These are phyloP conservation scores for Kodamaea derodonti DNA, from an alignment of 1,139 yeast species.

Conservation along the genomic window DNA sequence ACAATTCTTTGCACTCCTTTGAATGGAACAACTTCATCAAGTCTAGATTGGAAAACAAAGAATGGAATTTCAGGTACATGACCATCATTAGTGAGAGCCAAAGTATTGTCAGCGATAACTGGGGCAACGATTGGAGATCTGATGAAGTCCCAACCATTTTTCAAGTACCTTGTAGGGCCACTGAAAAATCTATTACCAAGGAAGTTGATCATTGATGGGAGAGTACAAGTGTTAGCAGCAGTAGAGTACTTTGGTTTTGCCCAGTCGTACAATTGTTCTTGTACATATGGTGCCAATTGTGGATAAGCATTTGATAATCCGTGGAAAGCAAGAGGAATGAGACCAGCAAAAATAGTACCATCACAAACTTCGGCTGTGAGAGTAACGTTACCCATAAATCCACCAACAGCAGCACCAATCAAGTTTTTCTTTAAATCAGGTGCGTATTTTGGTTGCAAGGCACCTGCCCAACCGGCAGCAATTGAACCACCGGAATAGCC, in stretches of 20 bases:
- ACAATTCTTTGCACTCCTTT: constrained; percentile 21
- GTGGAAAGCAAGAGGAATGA: constrained; percentile 22
- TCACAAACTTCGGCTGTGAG: constrained; percentile 24
- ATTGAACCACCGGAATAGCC: constrained; percentile 22
- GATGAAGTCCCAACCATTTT: constrained; percentile 17
- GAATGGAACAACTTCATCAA: constrained; percentile 28
- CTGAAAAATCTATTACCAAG: constrained; percentile 13
- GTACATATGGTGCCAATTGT: constrained; percentile 9
- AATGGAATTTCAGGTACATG: constrained; percentile 28
- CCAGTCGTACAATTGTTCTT: constrained; percentile 3
- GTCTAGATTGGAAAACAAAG: constrained; percentile 29
- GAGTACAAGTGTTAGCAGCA: constrained; percentile 4
- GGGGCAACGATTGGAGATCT: constrained; percentile 9
- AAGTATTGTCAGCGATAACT: constrained; percentile 15
- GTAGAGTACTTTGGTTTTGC: constrained; percentile 1
- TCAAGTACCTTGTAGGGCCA: constrained; percentile 14
- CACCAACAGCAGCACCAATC: constrained; percentile 17
- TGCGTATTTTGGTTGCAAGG: constrained; percentile 18
- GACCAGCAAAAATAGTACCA: constrained; percentile 24
- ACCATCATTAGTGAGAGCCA: constrained; percentile 19
- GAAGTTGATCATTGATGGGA: constrained; percentile 7
- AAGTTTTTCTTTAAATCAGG: constrained; percentile 15
- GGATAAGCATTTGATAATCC: constrained; percentile 29
- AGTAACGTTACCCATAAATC: constrained; percentile 14
- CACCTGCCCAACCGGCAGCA: constrained; percentile 19